Evolutionary conservation across 2,329 filamentous ascomycete genomes (phyloP), one percentile per base, ranked within the genome.

Genomic region (Cylindrodendrum hubeiense): DNA sequence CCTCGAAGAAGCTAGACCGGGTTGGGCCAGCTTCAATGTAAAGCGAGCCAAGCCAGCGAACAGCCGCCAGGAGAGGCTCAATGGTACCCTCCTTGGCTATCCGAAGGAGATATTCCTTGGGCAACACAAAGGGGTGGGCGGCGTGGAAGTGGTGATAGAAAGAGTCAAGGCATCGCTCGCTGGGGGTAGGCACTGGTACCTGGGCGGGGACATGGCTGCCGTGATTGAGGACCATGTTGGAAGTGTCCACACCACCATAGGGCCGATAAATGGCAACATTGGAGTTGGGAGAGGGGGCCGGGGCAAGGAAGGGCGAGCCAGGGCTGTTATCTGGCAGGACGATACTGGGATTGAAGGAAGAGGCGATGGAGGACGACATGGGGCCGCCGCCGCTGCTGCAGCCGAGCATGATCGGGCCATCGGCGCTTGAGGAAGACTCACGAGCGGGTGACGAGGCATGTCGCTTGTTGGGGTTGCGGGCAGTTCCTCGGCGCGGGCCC

Each of bases 81-180:
- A 88, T 68, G 26, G 83, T 76, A 26, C 78, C 80, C 52, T 88
- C 84, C 57, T 85, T 84, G 7, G 83, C 77, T 30, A 87, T 72
- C 54, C 81, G 82, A 46, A 86, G 72, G 26, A 90, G 79, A 52
- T 82, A 78, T 6, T 84, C 79, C 69, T 84, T 86, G 2, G 87
- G 88, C 28, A 89, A 79, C 22, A 86, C 82, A 70, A 89, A 86
- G 2, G 88, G 89, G 70, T 90, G 88, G 3, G 84, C 83, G 10
- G 84, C 82, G 67, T 87, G 84, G 70, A 90, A 90, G 70, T 86
- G 82, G 65, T 82, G 82, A 68, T 89, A 90, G 73, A 88, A 90
- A 0, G 86, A 84, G 58, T 89, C 85, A 30, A 89, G 76, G 71
- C 86, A 89, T 30, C 84, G 82, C 63, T 89, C 86, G 1, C 82